Conservation (phyloP, 495 filamentous ascomycete genomes). For the Penicillium ucsense region DNA sequence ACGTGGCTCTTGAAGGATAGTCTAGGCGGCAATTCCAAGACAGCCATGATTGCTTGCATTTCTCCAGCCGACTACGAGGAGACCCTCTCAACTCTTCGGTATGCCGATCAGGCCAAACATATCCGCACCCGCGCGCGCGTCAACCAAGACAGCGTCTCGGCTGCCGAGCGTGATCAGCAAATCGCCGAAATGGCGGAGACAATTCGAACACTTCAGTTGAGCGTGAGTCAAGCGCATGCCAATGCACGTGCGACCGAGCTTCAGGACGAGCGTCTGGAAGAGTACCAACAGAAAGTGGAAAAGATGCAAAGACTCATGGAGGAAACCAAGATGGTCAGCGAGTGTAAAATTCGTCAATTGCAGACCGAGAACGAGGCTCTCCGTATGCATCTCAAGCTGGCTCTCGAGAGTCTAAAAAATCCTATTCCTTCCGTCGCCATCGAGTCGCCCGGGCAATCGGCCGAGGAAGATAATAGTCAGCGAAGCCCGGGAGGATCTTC, state of each 20-base stretch:
- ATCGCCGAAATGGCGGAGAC: slow-evolving; percentile 90
- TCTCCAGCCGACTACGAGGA: slow-evolving; percentile 94
- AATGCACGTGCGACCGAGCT: slow-evolving; percentile 41
- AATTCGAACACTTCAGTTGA: slow-evolving; percentile 73
- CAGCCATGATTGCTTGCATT: slow-evolving; percentile 98
- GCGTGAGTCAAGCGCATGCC: slow-evolving; percentile 44
- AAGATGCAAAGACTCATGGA: slow-evolving; percentile 92
- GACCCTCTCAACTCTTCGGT: slow-evolving; percentile 88
- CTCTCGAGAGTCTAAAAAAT: slow-evolving; percentile 77
- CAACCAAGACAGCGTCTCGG: slow-evolving; percentile 82
- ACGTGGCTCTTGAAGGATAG: slow-evolving; percentile 96
- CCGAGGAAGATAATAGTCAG: slow-evolving; percentile 31
- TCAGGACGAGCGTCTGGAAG: slow-evolving; percentile 69
- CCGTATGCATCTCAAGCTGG: slow-evolving; percentile 74
- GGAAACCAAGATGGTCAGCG: slow-evolving; percentile 74
- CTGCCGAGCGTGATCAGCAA: slow-evolving; percentile 85
- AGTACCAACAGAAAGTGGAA: slow-evolving; percentile 79
- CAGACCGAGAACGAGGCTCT: slow-evolving; percentile 85
- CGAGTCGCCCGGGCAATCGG: slow-evolving; percentile 6
- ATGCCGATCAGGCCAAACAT: slow-evolving; percentile 94
- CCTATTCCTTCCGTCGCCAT: slow-evolving; percentile 53
- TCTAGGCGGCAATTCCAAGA: slow-evolving; percentile 91
- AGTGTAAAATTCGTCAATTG: slow-evolving; percentile 81
- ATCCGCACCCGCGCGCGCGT: slow-evolving; percentile 95
- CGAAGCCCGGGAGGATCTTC: slow-evolving; percentile 33